phyloP scores from a whole-genome alignment of 2,329 filamentous ascomycete genomes.

The Phialocephala subalpina region DNA sequence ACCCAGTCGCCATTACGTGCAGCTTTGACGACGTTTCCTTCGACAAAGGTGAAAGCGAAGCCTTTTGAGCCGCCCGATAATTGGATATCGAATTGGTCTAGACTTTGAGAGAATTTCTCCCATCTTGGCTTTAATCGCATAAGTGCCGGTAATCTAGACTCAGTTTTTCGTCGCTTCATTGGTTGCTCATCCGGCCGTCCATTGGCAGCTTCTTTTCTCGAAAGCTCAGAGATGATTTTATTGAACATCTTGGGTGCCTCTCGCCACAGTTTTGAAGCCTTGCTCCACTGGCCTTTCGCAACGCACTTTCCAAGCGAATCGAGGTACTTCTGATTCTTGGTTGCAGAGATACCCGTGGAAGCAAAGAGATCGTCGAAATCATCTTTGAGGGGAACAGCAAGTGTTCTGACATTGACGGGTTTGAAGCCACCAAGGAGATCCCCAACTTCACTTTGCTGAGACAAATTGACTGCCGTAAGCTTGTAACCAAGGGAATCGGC shows the following conservation, averaged over 20 bases:
- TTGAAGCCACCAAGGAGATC: conserved; percentile 97
- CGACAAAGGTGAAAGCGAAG: conserved; percentile 95
- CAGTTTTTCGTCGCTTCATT: conserved; percentile 72
- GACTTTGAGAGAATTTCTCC: conserved; percentile 78
- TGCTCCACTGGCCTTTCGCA: conserved; percentile 85
- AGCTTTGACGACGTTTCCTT: conserved; percentile 97
- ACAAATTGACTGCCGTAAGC: conserved; percentile 92
- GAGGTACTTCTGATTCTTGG: conserved; percentile 88
- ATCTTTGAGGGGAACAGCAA: conserved; percentile 90
- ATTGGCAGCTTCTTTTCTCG: conserved; percentile 50
- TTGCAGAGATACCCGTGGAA: conserved; percentile 82
- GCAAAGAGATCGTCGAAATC: conserved; percentile 92
- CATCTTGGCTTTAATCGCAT: conserved; percentile 71
- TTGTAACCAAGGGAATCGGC: conserved; percentile 85
- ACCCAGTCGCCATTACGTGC: conserved; percentile 97
- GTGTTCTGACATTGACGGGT: conserved; percentile 86
- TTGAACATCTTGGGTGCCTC: conserved; percentile 90
- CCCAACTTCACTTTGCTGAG: conserved; percentile 97
- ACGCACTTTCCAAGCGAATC: conserved; percentile 82
- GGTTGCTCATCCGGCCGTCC: conserved; percentile 62
- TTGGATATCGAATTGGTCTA: conserved; percentile 84
- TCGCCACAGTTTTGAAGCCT: conserved; percentile 84
- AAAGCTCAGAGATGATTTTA: conserved; percentile 66
- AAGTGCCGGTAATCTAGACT: conserved; percentile 71
- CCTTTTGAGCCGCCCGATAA: conserved; percentile 74